These are phyloP conservation scores for Aristolochia fimbriata DNA, from an alignment of 164 flowering plant genomes.

Conservation along the genomic window DNA sequence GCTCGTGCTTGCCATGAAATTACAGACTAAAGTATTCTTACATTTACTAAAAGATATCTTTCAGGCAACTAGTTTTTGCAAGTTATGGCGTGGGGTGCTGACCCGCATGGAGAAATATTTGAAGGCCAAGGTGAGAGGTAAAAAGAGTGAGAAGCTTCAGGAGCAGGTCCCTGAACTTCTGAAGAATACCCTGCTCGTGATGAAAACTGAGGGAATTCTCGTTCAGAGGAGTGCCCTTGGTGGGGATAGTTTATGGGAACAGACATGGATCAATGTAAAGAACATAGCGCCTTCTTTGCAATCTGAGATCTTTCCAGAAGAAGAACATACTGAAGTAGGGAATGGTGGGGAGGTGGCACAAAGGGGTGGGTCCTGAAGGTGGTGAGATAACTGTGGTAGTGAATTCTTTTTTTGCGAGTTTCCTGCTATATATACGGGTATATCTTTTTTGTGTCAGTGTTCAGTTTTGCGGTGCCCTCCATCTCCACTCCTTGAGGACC, in stretches of 20 bases:
- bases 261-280: conserved; percentile 29
- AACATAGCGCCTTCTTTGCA: conserved; percentile 24
- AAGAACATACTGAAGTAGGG: conserved; percentile 11
- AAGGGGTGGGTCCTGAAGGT: not conserved
- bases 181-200: conserved; percentile 25
- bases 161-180: conserved; percentile 28
- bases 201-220: conserved; percentile 23
- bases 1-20: conserved; percentile 23
- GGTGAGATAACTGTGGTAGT: too few relatives aligned
- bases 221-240: conserved; percentile 22
- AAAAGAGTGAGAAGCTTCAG: conserved; percentile 27
- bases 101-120: conserved; percentile 26
- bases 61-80: conserved; percentile 18
- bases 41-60: conserved; percentile 19
- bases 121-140: conserved; percentile 29
- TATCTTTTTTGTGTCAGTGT: too few relatives aligned
- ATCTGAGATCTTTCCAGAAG: conserved; percentile 25
- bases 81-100: conserved; percentile 31
- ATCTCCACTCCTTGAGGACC: too few relatives aligned
- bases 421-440: too few relatives aligned
- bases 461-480: too few relatives aligned
- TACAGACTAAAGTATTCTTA: conserved; percentile 25
- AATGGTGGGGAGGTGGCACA: not conserved
- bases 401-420: too few relatives aligned
- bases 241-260: conserved; percentile 30